Conservation (phyloP, 306 rosid species). For the Begonia peltatifolia region DNA sequence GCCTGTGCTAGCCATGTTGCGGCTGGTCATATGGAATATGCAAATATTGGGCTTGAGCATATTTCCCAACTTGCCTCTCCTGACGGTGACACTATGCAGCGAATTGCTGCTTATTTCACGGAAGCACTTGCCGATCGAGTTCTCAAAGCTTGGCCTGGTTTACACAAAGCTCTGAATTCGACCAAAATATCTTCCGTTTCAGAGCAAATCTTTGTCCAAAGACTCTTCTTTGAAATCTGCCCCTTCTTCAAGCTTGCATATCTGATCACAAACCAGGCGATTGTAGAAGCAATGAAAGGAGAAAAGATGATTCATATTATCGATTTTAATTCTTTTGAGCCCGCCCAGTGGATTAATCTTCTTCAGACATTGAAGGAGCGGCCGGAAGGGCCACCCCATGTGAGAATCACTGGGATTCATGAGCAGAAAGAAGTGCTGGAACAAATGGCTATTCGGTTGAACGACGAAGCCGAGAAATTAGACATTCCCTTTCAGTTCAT, state of each 20-base stretch:
- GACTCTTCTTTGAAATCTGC: slow-evolving; percentile 55
- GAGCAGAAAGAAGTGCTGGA: slow-evolving; percentile 54
- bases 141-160: slow-evolving; percentile 52
- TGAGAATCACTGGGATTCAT: slow-evolving; percentile 76
- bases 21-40: slow-evolving; percentile 51
- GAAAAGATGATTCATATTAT: slow-evolving; percentile 64
- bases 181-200: slow-evolving; percentile 34
- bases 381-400: slow-evolving; percentile 62
- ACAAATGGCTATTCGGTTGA: slow-evolving; percentile 42
- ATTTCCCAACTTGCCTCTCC: slow-evolving; percentile 61
- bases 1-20: slow-evolving; percentile 65
- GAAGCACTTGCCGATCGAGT: slow-evolving; percentile 65
- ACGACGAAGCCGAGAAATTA: slow-evolving; percentile 51
- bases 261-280: slow-evolving; percentile 67
- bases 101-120: slow-evolving; percentile 60
- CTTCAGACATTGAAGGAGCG: slow-evolving; percentile 38
- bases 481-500: slow-evolving; percentile 67
- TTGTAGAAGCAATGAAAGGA: slow-evolving; percentile 64
- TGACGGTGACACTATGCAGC: slow-evolving; percentile 55
- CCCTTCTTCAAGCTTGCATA: slow-evolving; percentile 69
- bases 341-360: slow-evolving; percentile 68
- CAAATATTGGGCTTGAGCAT: slow-evolving; percentile 51
- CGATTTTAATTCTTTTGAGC: slow-evolving; percentile 67
- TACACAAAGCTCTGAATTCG: slow-evolving; percentile 46
- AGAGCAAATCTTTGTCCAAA: slow-evolving; percentile 37